Percentiles rank a stretch among this genome's conserved stretches.
Evolutionary conservation across 129 eudicot species (phyloP).

Genomic region (Tanacetum coccineum): DNA sequence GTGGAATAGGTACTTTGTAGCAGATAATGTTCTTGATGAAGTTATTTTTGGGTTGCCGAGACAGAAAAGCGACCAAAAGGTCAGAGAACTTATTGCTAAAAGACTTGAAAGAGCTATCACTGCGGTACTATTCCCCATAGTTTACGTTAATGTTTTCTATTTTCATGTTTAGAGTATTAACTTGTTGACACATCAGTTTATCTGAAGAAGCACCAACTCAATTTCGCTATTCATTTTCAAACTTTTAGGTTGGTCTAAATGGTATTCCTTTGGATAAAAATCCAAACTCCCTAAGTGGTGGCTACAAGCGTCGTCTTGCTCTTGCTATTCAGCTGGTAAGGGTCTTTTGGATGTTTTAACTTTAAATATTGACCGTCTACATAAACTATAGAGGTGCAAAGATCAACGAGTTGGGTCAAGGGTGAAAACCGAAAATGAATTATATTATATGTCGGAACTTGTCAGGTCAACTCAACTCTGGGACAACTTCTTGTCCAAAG

Average conservation of each 20-base stretch:
- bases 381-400: background rate
- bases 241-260: constrained; percentile 72
- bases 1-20: too few species aligned
- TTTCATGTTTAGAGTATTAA: background rate
- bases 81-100: too few species aligned
- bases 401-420: background rate
- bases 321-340: constrained; percentile 87
- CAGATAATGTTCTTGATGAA: too few species aligned
- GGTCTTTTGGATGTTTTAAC: constrained; percentile 20
- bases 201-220: constrained; percentile 10
- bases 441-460: too few species aligned
- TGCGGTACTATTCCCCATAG: too few species aligned
- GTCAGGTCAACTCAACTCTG: too few species aligned
- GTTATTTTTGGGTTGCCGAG: too few species aligned
- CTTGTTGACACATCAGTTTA: constrained; percentile 4
- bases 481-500: too few species aligned
- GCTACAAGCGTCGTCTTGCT: constrained; percentile 97
- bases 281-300: constrained; percentile 95
- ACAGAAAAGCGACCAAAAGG: too few species aligned
- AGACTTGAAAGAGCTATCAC: too few species aligned
- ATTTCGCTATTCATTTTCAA: constrained; percentile 18
- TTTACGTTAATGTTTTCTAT: too few species aligned
- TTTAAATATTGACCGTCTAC: constrained; percentile 1
- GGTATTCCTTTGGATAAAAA: constrained; percentile 86
- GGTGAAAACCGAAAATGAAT: too few species aligned